These are phyloP conservation scores for Curvularia sp. DNA, from an alignment of 2,329 filamentous ascomycete genomes.

Conservation along the genomic window DNA sequence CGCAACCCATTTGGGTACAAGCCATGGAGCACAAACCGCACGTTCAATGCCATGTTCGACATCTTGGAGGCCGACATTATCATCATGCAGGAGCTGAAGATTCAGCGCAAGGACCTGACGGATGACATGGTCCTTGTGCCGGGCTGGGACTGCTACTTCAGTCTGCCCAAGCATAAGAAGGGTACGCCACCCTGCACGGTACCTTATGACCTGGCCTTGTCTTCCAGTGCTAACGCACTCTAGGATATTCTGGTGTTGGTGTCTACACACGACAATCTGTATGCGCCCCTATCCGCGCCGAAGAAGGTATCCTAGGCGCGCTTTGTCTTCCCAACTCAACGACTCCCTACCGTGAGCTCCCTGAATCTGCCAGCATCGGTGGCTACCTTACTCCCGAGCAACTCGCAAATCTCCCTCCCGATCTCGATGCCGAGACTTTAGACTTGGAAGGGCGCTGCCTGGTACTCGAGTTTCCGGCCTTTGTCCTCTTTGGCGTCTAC, in stretches of 20 bases:
- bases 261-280: conserved; percentile 90
- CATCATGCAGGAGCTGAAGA: conserved; percentile 95
- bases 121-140: conserved; percentile 96
- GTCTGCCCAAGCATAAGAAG: conserved; percentile 91
- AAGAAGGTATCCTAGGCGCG: conserved; percentile 90
- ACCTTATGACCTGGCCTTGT: background rate
- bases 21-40: conserved; percentile 58
- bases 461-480: conserved; percentile 90
- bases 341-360: conserved; percentile 76
- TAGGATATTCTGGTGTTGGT: conserved; percentile 93
- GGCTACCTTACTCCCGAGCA: conserved; percentile 81
- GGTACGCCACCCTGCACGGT: conserved; percentile 58
- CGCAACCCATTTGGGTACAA: conserved; percentile 63
- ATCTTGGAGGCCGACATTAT: conserved; percentile 91
- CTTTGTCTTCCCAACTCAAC: conserved; percentile 76
- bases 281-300: conserved; percentile 85
- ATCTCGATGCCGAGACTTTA: conserved; percentile 71
- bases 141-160: conserved; percentile 97
- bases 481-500: conserved; percentile 92
- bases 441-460: conserved; percentile 94
- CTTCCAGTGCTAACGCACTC: conserved; percentile 20
- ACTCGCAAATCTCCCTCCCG: conserved; percentile 60
- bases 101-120: conserved; percentile 86
- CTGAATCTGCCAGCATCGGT: conserved; percentile 78
- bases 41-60: conserved; percentile 81